phyloP scores from a whole-genome alignment of 192 early-diverging fungal species.

The Podila horticola region DNA sequence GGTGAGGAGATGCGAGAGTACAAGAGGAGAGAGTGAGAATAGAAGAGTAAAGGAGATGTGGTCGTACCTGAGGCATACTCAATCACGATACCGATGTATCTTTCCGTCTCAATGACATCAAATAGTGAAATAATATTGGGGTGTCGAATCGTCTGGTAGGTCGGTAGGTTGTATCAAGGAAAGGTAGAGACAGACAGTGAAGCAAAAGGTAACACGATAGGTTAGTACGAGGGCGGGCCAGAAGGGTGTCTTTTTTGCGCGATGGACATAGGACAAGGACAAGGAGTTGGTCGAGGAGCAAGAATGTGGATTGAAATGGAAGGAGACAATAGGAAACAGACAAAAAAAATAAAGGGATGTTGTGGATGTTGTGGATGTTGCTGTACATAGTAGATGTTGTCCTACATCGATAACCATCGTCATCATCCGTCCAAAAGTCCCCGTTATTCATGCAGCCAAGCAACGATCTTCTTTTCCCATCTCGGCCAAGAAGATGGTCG shows the following conservation, averaged over 20 bases:
- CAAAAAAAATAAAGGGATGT: not conserved
- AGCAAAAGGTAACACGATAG: constrained; percentile 6
- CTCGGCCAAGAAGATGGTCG: too few relatives aligned
- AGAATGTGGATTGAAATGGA: not conserved
- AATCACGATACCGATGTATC: constrained; percentile 97
- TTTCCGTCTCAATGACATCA: constrained; percentile 96
- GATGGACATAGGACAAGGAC: too few relatives aligned
- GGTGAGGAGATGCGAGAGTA: not conserved
- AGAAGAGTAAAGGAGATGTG: too few relatives aligned
- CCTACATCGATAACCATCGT: too few relatives aligned
- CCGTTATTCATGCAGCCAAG: not conserved
- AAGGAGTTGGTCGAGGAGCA: not conserved
- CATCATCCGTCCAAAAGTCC: too few relatives aligned
- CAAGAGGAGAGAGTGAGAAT: not conserved
- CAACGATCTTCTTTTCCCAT: too few relatives aligned
- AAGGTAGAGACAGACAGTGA: constrained; percentile 9
- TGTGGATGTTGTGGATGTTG: too few relatives aligned
- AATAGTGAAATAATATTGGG: constrained; percentile 91
- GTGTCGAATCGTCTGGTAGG: constrained; percentile 81
- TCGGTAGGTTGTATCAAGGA: not conserved
- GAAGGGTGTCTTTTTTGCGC: too few relatives aligned
- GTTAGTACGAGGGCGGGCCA: not conserved
- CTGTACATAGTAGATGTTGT: too few relatives aligned
- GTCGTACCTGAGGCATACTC: constrained; percentile 89
- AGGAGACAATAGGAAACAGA: not conserved